Evolutionary conservation across 371 early-diverging fungal genomes (phyloP).

Genomic region (Mortierella sp.): DNA sequence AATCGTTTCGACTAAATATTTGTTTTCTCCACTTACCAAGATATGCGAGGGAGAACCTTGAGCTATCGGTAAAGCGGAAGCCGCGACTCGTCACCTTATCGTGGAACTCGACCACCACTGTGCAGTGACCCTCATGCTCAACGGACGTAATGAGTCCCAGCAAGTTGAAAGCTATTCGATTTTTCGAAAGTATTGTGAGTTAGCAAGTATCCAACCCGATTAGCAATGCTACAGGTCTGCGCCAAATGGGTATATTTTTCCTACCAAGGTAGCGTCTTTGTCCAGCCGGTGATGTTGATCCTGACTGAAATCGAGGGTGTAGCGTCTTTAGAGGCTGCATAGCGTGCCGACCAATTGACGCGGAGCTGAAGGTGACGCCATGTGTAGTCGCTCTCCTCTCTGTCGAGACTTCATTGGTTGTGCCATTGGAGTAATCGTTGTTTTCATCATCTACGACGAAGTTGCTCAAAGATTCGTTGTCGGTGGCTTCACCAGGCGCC

Average conservation of each 20-base stretch:
- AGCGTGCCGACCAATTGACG: not conserved
- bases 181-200: not conserved
- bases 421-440: conserved; percentile 68
- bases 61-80: conserved; percentile 86
- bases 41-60: conserved; percentile 82
- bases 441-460: conserved; percentile 94
- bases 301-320: conserved; percentile 68
- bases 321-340: conserved; percentile 32
- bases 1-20: not conserved
- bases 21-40: conserved; percentile 49
- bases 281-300: conserved; percentile 70
- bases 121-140: conserved; percentile 71
- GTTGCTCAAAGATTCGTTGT: conserved; percentile 59
- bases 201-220: not conserved
- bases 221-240: too few species aligned
- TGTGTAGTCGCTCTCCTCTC: not conserved
- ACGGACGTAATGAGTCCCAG: conserved; percentile 84
- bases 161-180: conserved; percentile 79
- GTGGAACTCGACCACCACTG: conserved; percentile 89
- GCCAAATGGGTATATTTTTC: conserved; percentile 4
- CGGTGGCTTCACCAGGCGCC: conserved; percentile 34
- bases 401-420: conserved; percentile 5
- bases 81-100: conserved; percentile 84
- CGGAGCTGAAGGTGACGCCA: conserved; percentile 17
- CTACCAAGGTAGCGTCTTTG: conserved; percentile 78